These are phyloP conservation scores for Populus nigra DNA, from an alignment of 345 rosid genomes.

Conservation along the genomic window DNA sequence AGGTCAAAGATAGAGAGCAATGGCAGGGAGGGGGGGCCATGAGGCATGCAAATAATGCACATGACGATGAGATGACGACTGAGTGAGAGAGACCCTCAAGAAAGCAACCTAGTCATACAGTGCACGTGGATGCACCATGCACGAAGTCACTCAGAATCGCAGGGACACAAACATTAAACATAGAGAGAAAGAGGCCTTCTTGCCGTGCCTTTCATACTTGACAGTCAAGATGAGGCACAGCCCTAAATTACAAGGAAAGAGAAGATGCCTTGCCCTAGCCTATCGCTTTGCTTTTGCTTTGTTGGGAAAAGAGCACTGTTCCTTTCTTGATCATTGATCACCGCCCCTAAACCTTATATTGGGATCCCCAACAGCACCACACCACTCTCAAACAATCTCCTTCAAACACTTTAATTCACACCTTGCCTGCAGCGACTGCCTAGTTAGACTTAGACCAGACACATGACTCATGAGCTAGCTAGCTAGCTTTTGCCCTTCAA, in stretches of 20 bases:
- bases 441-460: not conserved
- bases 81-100: slow-evolving; percentile 8
- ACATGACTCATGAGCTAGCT: not conserved
- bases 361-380: slow-evolving; percentile 1
- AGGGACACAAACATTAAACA: not conserved
- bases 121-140: slow-evolving; percentile 29
- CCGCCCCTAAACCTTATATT: not conserved
- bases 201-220: not conserved
- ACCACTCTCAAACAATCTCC: not conserved
- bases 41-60: slow-evolving; percentile 13
- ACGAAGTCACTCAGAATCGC: not conserved
- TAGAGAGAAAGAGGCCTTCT: not conserved
- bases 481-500: not conserved
- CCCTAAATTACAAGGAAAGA: slow-evolving; percentile 6
- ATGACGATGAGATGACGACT: not conserved
- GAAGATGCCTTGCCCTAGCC: not conserved
- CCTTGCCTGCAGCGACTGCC: not conserved
- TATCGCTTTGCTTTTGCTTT: not conserved
- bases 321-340: slow-evolving; percentile 1
- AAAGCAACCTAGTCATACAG: slow-evolving; percentile 15
- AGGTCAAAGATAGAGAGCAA: no score
- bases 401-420: not conserved
- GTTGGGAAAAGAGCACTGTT: slow-evolving; percentile 20
- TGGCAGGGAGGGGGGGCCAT: no score
- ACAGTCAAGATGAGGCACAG: not conserved